Evolutionary conservation across 2,329 filamentous ascomycete species (phyloP), one percentile per base, ranked within the genome.

Genomic region (Penicillium sp.): DNA sequence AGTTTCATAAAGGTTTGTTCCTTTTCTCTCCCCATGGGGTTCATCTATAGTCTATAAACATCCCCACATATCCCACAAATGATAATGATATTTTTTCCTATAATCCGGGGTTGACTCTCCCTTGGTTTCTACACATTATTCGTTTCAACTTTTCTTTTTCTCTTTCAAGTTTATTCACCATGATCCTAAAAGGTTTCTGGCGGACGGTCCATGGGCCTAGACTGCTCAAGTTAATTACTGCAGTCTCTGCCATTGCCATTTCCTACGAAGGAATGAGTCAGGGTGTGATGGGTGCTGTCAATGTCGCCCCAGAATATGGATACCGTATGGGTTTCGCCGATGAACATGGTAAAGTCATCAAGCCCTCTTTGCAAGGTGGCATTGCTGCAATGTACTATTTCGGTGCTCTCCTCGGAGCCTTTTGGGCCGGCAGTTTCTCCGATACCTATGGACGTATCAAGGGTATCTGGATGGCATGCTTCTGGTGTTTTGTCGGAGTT

Each of bases 321-420:
- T 9, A 44, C 20, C 47, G 47, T 15, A 49, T 49, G 47, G 47
- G 47, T 20, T 49, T 45, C 42, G 47, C 47, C 27, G 42, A 49
- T 44, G 42, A 49, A 31, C 42, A 49, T 35, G 47, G 47, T 8
- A 45, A 45, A 37, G 42, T 61, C 29, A 63, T 70, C 13, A 66
- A 60, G 65, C 35, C 62, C 61, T 15, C 52, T 68, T 3, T 70
- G 3, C 69, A 73, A 47, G 70, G 70, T 28, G 70, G 69, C 25
- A 72, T 72, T 27, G 63, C 70, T 18, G 56, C 64, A 2, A 66
- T 74, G 29, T 74, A 72, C 58, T 72, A 72, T 51, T 37, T 51
- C 6, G 61, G 57, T 5, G 42, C 55, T 27, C 42, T 60, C n/a
- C 25, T 58, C 35, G 61, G 61, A 42, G 45, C 37, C n/a, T 62